These are phyloP conservation scores for Cajanus cajan DNA, from an alignment of 306 rosid genomes.

Conservation along the genomic window DNA sequence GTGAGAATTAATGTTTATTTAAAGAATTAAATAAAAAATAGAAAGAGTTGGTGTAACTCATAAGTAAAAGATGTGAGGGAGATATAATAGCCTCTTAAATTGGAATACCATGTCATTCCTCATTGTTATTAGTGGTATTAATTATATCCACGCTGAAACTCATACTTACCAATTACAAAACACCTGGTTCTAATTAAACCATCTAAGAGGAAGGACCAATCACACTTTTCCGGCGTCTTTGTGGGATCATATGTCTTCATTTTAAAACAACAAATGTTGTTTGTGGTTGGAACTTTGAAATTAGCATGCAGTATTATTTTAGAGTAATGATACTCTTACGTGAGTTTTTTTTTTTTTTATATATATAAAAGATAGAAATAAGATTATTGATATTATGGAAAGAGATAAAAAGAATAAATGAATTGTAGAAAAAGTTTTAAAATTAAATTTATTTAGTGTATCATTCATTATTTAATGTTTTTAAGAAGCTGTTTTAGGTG, in stretches of 20 bases:
- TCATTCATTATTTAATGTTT: not conserved
- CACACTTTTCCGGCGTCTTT: not conserved
- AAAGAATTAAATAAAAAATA: not conserved
- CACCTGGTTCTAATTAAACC: not conserved
- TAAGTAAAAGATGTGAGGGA: not conserved
- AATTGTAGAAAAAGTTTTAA: not conserved
- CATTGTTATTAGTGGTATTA: conserved; percentile 31
- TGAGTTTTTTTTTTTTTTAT: not conserved
- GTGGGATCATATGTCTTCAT: not conserved
- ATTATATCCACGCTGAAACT: conserved; percentile 29
- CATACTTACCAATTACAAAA: conserved; percentile 8
- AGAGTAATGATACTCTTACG: not conserved
- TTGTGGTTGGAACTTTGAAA: not conserved
- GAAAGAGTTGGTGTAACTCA: not conserved
- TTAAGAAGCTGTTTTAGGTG: not conserved
- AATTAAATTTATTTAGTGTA: too few species aligned
- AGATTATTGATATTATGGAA: not conserved
- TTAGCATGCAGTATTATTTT: not conserved
- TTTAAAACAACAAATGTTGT: not conserved
- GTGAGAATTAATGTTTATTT: too few species aligned
- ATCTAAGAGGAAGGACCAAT: conserved; percentile 1
- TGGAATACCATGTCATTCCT: conserved; percentile 42
- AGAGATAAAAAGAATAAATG: not conserved
- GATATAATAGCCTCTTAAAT: conserved; percentile 38
- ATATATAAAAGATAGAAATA: too few species aligned